Base-by-base conservation (phyloP, 495 filamentous ascomycete genomes). In the Trichocladium uniseriatum region DNA sequence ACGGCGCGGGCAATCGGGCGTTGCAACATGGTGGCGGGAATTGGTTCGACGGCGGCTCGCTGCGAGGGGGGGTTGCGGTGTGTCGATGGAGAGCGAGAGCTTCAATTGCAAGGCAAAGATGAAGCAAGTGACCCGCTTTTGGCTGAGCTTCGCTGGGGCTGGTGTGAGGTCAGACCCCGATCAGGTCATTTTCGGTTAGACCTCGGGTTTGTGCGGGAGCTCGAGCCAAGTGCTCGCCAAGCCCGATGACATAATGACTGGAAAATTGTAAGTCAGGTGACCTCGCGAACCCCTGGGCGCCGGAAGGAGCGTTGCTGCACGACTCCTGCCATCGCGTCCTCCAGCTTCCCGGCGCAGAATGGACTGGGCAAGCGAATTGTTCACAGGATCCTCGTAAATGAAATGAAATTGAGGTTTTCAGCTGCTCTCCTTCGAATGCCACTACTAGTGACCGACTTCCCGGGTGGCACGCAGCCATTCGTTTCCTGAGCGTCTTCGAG, bases 1-100 rank as follows among this genome's bases (percentile, higher is more conserved):
- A 73, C 63, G 39, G 79, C 61, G 63, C 80, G 81, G 55, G 78
- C 59, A 54, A 83, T 56, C 55, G 74, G 74, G 66, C 80, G 80
- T 64, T 79, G 79, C 55, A 76, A 51, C 83, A 88, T 87, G n/a
- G 31, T 60, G 48, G 29, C 51, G n/a, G 39, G 16, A 34, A 20
- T 10, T 44, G 42, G 6, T 42, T 49, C n/a, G 36, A 15, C 24
- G 38, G 24, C 38, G 47, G n/a, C 28, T 49, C 41, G 44, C 14
- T 42, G 29, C 22, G 40, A 16, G 38, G 41, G 31, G 38, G 6
- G 45, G 39, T 32, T 52, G 45, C 6, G 27, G 45, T 50, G 54
- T 43, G 28, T 45, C 47, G 44, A 48, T 42, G 37, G 28, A 13
- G 22, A 16, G 27, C 15, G 28, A 27, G 15, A 41, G 42, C 34